These are phyloP conservation scores for Trichoderma citrinoviride DNA, from an alignment of 2,329 filamentous ascomycete genomes.

Conservation along the genomic window DNA sequence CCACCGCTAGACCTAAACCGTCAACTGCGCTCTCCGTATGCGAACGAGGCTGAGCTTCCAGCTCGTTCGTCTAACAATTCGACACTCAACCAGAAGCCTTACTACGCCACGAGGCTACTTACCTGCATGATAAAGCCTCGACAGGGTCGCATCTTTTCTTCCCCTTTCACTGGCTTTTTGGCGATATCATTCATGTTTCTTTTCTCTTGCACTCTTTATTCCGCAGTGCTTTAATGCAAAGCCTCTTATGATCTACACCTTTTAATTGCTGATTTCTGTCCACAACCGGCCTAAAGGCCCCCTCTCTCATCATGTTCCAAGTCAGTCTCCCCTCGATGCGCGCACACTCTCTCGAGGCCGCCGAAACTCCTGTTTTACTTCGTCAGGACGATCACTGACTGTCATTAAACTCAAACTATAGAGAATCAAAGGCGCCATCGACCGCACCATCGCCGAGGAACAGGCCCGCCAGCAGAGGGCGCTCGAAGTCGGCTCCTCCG, in stretches of 20 bases:
- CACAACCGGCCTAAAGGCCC: not conserved
- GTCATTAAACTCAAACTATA: conserved; percentile 36
- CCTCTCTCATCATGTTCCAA: conserved; percentile 33
- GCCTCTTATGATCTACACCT: conserved; percentile 4
- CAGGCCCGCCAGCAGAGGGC: conserved; percentile 73
- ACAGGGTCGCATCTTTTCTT: not conserved
- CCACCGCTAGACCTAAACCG: too few relatives aligned
- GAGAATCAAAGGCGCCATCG: conserved; percentile 81
- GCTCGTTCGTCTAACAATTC: too few relatives aligned
- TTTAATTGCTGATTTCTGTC: not conserved
- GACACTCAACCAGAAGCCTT: too few relatives aligned
- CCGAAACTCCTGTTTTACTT: not conserved
- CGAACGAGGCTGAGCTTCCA: too few relatives aligned
- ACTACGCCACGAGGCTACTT: too few relatives aligned
- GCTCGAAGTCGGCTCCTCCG: conserved; percentile 45
- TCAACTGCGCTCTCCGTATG: too few relatives aligned
- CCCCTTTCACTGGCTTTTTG: not conserved
- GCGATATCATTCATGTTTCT: not conserved
- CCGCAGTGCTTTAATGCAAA: not conserved
- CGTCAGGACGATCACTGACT: conserved; percentile 8
- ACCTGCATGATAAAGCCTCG: too few relatives aligned
- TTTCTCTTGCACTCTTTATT: not conserved
- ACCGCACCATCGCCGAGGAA: conserved; percentile 86
- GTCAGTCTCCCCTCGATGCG: conserved; percentile 26
- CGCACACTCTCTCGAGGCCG: not conserved